These are phyloP conservation scores for Monosporascus ibericus DNA, from an alignment of 2,329 filamentous ascomycete species.

Conservation along the genomic window DNA sequence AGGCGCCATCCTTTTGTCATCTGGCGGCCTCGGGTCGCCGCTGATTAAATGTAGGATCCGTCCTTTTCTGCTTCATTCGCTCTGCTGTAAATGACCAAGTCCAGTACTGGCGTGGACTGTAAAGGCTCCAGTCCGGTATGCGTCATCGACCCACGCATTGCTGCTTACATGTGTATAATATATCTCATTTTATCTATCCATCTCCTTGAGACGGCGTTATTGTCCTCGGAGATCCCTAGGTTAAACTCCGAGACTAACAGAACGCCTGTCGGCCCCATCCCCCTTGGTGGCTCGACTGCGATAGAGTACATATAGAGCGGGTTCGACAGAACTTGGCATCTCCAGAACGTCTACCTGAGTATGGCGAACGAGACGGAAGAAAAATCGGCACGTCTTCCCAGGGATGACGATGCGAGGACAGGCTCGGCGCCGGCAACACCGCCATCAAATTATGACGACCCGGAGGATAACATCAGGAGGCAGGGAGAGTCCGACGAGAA, in stretches of 20 bases:
- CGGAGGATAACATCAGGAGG: slow-evolving; percentile 22
- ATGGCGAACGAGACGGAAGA: slow-evolving; percentile 23
- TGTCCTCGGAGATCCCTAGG: neutral
- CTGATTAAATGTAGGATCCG: too few relatives aligned
- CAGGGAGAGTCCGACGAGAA: slow-evolving; percentile 20
- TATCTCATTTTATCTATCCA: neutral
- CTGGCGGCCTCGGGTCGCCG: too few relatives aligned
- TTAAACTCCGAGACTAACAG: neutral
- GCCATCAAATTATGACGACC: slow-evolving; percentile 13
- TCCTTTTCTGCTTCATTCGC: too few relatives aligned
- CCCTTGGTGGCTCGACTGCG: neutral
- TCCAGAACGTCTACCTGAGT: slow-evolving; percentile 2
- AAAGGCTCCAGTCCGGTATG: too few relatives aligned
- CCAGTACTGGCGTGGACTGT: too few relatives aligned
- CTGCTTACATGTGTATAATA: too few relatives aligned
- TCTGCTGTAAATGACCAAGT: too few relatives aligned
- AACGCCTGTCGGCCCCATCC: neutral
- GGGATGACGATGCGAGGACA: slow-evolving; percentile 13
- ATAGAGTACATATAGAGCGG: neutral
- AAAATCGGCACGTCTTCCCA: slow-evolving; percentile 17
- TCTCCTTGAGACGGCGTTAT: neutral
- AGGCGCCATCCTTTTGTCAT: too few relatives aligned
- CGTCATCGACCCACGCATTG: too few relatives aligned
- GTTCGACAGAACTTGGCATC: neutral
- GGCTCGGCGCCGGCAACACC: slow-evolving; percentile 13